Evolutionary conservation across 192 early-diverging fungal species (phyloP), one percentile per base, ranked within the genome.

Genomic region (Coemansia reversa): DNA sequence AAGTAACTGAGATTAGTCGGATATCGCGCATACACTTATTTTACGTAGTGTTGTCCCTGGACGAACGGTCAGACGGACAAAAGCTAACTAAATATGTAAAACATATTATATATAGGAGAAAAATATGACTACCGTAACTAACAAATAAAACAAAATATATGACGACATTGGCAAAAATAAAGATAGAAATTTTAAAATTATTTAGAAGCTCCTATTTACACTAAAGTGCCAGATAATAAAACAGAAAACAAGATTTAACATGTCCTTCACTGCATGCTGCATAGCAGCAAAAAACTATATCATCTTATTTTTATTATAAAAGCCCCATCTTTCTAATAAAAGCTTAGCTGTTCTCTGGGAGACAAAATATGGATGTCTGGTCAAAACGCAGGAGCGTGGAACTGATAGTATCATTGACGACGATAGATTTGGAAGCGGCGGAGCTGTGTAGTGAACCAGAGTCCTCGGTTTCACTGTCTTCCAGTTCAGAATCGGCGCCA

Each of bases 401-500:
- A 51, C 60, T 45, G n/a, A 16, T 52, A 39, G 29, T 32, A 25
- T 28, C 45, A 32, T 48, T 9, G 24, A 20, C 28, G 18, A 16
- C 45, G 19, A 50, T 14, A 20, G 14, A 51, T 14, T 12, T n/a
- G 19, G 60, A 7, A 32, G 7, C 49, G 16, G 18, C 3, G 16
- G 14, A 16, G 39, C 7, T 45, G 12, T 16, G 39, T 0, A 14
- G 14, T 16, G 39, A 12, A 16, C 7, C 9, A 45, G 39, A 18
- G 19, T 62, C 50, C 16, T 69, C 67, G 4, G 20, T 25, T 27
- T 65, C 70, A 25, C 33, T 47, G 7, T 67, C 68, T 14, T 72
- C 75, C 28, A 80, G 51, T n/a, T 80, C 77, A 4, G 72, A 74
- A 32, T 74, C 75, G 4, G 25, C 63, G 16, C 62, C 62, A 7